These are phyloP conservation scores for Glomus cerebriforme DNA, from an alignment of 192 early-diverging fungal species.

Conservation along the genomic window DNA sequence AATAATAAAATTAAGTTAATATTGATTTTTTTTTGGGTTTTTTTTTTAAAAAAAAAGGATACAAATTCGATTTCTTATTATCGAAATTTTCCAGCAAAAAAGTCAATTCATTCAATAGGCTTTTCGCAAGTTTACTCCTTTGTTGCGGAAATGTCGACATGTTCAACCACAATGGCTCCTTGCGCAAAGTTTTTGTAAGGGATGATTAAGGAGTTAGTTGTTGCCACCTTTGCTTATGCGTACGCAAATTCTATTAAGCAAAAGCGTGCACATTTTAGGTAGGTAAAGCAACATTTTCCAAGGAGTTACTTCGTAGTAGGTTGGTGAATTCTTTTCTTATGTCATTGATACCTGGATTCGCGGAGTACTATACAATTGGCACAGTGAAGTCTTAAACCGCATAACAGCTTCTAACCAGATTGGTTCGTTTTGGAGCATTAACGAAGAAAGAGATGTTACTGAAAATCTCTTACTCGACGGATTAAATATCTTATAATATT, in stretches of 20 bases:
- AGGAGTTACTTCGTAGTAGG: neutral
- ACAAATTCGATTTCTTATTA: slow-evolving; percentile 37
- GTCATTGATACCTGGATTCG: slow-evolving; percentile 52
- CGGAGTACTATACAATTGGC: slow-evolving; percentile 54
- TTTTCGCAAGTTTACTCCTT: slow-evolving; percentile 36
- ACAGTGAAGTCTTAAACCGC: slow-evolving; percentile 49
- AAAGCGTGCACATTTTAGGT: slow-evolving; percentile 7
- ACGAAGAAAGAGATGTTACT: slow-evolving; percentile 43
- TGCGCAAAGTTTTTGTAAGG: slow-evolving; percentile 21
- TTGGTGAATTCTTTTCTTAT: slow-evolving; percentile 1
- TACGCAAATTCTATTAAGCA: neutral
- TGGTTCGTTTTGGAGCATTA: slow-evolving; percentile 53
- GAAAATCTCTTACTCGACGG: slow-evolving; percentile 36
- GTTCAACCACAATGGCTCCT: slow-evolving; percentile 52
- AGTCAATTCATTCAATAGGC: slow-evolving; percentile 38
- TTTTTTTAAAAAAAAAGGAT: neutral
- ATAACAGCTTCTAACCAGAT: slow-evolving; percentile 45
- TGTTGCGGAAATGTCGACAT: slow-evolving; percentile 48
- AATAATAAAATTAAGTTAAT: too few species aligned
- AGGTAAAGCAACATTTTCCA: slow-evolving; percentile 8
- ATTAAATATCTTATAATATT: slow-evolving; percentile 38
- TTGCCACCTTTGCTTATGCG: neutral
- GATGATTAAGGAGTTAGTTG: slow-evolving; percentile 24
- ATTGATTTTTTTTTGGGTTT: too few species aligned
- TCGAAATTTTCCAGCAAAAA: slow-evolving; percentile 39